Evolutionary conservation across 345 rosid genomes (phyloP).

Genomic region (Arabidopsis suecica): DNA sequence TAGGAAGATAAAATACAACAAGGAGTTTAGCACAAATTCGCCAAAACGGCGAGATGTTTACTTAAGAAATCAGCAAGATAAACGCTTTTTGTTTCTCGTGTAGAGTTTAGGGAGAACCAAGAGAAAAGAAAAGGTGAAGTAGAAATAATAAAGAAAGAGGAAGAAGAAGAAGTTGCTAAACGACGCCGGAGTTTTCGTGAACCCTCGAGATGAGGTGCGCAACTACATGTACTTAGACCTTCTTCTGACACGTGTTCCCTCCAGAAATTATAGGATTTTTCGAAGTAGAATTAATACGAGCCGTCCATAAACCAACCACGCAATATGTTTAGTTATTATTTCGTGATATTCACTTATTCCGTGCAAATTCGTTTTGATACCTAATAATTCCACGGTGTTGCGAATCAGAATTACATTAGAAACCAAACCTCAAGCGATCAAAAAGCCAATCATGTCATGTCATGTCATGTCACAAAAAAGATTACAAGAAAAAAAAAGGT

Average conservation of each 20-base stretch:
- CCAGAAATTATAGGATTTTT: not conserved
- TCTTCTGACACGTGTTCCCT: slow-evolving; percentile 38
- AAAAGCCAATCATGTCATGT: slow-evolving; percentile 30
- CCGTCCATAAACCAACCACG: slow-evolving; percentile 22
- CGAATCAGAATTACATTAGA: slow-evolving; percentile 16
- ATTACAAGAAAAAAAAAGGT: not conserved
- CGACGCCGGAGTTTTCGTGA: slow-evolving; percentile 48
- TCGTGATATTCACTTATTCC: too few species aligned
- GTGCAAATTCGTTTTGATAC: too few species aligned
- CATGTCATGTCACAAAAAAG: not conserved
- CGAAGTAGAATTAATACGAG: slow-evolving; percentile 3
- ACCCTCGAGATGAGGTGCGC: slow-evolving; percentile 39
- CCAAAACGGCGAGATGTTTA: slow-evolving; percentile 42
- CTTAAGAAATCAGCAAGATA: slow-evolving; percentile 42
- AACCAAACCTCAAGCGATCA: slow-evolving; percentile 36
- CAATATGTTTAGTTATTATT: too few species aligned
- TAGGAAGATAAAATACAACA: not conserved
- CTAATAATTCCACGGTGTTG: too few species aligned
- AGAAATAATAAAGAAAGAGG: slow-evolving; percentile 30
- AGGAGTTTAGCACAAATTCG: not conserved
- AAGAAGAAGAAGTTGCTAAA: slow-evolving; percentile 32
- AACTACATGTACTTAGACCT: not conserved
- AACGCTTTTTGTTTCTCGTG: slow-evolving; percentile 25
- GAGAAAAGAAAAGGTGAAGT: not conserved
- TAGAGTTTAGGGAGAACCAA: slow-evolving; percentile 17